phyloP scores from a whole-genome alignment of 2,329 filamentous ascomycete genomes.

The Colletotrichum musae region DNA sequence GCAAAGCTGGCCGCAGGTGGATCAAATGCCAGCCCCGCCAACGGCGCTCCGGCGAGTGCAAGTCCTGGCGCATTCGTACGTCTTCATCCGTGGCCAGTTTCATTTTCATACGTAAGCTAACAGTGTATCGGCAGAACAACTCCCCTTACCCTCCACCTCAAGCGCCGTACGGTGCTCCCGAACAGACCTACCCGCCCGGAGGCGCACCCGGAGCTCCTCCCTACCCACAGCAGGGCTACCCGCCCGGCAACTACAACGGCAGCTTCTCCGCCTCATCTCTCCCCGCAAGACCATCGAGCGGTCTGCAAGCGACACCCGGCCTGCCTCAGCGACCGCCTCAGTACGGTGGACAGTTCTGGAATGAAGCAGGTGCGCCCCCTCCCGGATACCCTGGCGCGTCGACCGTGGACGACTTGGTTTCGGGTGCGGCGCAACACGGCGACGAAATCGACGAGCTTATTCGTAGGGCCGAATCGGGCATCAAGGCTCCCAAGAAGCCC shows the following conservation, averaged over 20 bases:
- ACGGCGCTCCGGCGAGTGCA: slow-evolving; percentile 53
- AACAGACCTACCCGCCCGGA: slow-evolving; percentile 50
- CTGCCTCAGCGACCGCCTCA: slow-evolving; percentile 63
- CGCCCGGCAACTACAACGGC: slow-evolving; percentile 27
- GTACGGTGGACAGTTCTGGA: slow-evolving; percentile 51
- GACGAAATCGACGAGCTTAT: slow-evolving; percentile 78
- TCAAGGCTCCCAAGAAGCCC: slow-evolving; percentile 63
- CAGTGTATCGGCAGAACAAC: slow-evolving; percentile 46
- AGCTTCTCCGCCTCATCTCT: slow-evolving; percentile 58
- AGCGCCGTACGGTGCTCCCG: slow-evolving; percentile 52
- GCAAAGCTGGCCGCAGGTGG: slow-evolving; percentile 74
- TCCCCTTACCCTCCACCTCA: slow-evolving; percentile 57
- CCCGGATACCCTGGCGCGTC: slow-evolving; percentile 53
- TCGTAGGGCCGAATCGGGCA: slow-evolving; percentile 74
- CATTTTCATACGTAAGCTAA: slow-evolving; percentile 42
- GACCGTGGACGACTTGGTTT: slow-evolving; percentile 51
- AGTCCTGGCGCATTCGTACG: slow-evolving; percentile 73
- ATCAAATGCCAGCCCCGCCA: slow-evolving; percentile 65
- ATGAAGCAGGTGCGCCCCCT: slow-evolving; percentile 44
- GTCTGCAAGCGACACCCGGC: slow-evolving; percentile 54
- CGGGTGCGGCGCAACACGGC: slow-evolving; percentile 59
- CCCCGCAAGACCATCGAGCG: slow-evolving; percentile 61
- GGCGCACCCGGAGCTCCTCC: slow-evolving; percentile 41
- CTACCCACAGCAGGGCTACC: slow-evolving; percentile 38
- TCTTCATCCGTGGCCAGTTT: slow-evolving; percentile 41